phyloP scores from a whole-genome alignment of 2,329 filamentous ascomycete genomes.

The Coniochaeta prunicola region DNA sequence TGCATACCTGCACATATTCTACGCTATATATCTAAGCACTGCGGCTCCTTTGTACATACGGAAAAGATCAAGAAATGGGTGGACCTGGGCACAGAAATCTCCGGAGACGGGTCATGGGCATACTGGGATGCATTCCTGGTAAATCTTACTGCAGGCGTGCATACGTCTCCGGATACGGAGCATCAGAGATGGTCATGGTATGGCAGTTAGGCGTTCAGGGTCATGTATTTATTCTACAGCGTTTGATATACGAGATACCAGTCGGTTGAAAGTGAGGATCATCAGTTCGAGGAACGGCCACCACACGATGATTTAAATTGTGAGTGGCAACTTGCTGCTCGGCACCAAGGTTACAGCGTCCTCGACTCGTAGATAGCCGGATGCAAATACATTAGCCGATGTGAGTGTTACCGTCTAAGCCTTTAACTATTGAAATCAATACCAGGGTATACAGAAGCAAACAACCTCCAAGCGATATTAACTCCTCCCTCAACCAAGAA shows the following conservation, averaged over 20 bases:
- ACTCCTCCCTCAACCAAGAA: constrained; percentile 43
- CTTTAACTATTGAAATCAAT: not conserved
- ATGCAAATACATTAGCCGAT: not conserved
- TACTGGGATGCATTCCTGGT: not conserved
- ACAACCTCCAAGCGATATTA: not conserved
- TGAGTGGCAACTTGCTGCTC: not conserved
- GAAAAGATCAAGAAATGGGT: not conserved
- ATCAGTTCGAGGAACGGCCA: not conserved
- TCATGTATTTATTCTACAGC: not conserved
- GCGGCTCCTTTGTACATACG: not conserved
- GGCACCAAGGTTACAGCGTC: not conserved
- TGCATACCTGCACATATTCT: not conserved
- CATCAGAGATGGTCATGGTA: not conserved
- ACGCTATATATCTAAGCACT: not conserved
- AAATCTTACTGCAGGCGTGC: not conserved
- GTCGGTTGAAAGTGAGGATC: not conserved
- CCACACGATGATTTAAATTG: not conserved
- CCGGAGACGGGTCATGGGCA: not conserved
- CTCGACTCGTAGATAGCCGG: not conserved
- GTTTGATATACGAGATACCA: not conserved
- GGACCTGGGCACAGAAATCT: not conserved
- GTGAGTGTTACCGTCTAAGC: not conserved
- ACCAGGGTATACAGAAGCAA: not conserved
- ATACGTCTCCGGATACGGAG: not conserved
- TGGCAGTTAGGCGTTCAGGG: constrained; percentile 1